These are phyloP conservation scores for Psilocybe azurescens DNA, from an alignment of 768 basidiomycete species.

Conservation along the genomic window DNA sequence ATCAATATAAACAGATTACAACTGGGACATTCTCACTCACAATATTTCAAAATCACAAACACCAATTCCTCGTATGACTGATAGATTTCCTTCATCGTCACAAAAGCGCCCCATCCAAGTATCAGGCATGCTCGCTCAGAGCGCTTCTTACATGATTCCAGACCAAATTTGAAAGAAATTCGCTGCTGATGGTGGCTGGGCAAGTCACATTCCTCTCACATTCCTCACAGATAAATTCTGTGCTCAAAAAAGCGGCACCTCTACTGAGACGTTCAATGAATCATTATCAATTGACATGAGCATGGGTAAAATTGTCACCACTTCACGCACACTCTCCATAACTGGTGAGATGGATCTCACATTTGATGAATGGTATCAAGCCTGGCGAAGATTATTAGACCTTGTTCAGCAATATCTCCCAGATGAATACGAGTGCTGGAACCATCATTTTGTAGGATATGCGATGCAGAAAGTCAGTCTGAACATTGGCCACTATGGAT, in stretches of 20 bases:
- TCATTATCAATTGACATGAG: background rate
- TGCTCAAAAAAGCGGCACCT: background rate
- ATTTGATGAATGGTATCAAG: constrained; percentile 30
- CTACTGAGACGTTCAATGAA: background rate
- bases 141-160: constrained; percentile 14
- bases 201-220: constrained; percentile 20
- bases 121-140: constrained; percentile 2
- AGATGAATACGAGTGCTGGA: constrained; percentile 16
- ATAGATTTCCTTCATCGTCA: background rate
- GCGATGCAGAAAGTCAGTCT: constrained; percentile 4
- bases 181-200: constrained; percentile 16
- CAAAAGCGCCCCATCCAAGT: background rate
- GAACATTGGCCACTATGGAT: constrained; percentile 19
- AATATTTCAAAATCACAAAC: background rate
- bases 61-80: background rate
- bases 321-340: constrained; percentile 12
- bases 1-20: no score
- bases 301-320: constrained; percentile 11
- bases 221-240: constrained; percentile 24
- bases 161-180: constrained; percentile 20
- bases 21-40: no score
- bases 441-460: constrained; percentile 20
- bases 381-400: constrained; percentile 19
- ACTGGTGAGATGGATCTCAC: constrained; percentile 17
- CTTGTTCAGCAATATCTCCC: constrained; percentile 19